phyloP scores from a whole-genome alignment of 1,284 basidiomycete species.

The Bjerkandera adusta region DNA sequence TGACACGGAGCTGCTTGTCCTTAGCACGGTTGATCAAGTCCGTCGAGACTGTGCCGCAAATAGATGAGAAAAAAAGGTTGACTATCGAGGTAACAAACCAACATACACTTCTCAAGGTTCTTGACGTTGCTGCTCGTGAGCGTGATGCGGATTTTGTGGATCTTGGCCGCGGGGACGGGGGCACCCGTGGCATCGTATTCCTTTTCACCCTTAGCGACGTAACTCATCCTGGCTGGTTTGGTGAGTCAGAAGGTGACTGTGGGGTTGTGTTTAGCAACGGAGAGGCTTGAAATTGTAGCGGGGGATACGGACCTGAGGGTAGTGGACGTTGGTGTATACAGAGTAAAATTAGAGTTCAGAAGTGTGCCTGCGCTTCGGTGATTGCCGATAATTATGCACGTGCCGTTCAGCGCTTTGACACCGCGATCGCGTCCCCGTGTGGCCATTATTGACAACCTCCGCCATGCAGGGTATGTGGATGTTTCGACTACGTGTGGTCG shows the following conservation, averaged over 20 bases:
- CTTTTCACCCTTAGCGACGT: constrained; percentile 99
- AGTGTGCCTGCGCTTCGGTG: constrained; percentile 11
- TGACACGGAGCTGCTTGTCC: constrained; percentile 99
- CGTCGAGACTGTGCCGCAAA: constrained; percentile 65
- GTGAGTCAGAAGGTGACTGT: constrained; percentile 80
- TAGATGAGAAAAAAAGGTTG: background rate
- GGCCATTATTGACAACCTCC: background rate
- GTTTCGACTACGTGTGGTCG: background rate
- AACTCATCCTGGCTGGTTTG: constrained; percentile 79
- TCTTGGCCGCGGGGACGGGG: constrained; percentile 82
- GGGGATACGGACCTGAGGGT: constrained; percentile 28
- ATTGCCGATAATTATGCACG: constrained; percentile 8
- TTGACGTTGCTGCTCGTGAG: constrained; percentile 97
- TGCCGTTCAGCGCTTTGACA: background rate
- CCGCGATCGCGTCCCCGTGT: background rate
- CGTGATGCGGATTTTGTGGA: constrained; percentile 99
- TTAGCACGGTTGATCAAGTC: constrained; percentile 99
- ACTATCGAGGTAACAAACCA: background rate
- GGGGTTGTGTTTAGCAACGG: constrained; percentile 8
- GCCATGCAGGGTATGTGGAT: constrained; percentile 29
- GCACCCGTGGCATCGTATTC: constrained; percentile 94
- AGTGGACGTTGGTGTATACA: constrained; percentile 27
- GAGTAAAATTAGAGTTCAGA: constrained; percentile 32
- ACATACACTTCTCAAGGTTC: constrained; percentile 97
- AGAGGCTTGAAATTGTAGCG: background rate